A percentile compares a stretch with the other conserved stretches of the same genome.
Conservation (phyloP, 495 filamentous ascomycete genomes). For the Podospora sp. region DNA sequence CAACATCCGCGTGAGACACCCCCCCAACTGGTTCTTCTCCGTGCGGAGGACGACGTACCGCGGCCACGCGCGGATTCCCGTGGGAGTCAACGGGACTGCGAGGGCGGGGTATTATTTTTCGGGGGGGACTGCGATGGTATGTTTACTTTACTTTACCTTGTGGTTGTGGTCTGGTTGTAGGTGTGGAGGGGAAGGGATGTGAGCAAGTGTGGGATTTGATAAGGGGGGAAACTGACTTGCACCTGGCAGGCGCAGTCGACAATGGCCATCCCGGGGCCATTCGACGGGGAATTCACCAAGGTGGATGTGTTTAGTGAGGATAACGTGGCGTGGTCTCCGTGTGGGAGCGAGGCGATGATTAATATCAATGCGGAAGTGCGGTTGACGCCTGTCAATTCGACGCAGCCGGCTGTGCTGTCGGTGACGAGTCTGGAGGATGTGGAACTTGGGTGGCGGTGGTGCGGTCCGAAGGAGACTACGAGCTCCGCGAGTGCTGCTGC, state of each 20-base stretch:
- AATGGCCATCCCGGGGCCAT: constrained; percentile 40
- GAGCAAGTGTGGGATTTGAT: too few relatives aligned
- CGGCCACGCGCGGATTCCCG: constrained; percentile 48
- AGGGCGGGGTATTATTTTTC: constrained; percentile 56
- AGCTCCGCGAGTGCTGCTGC: too few relatives aligned
- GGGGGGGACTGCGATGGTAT: constrained; percentile 35
- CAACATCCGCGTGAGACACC: constrained; percentile 52
- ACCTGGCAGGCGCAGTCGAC: constrained; percentile 31
- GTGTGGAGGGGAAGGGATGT: too few relatives aligned
- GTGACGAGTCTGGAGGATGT: constrained; percentile 23
- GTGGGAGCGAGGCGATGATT: constrained; percentile 40
- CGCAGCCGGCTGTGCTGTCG: constrained; percentile 28
- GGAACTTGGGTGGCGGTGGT: constrained; percentile 19
- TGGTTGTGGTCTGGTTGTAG: too few relatives aligned
- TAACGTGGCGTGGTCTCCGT: constrained; percentile 45
- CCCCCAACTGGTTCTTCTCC: constrained; percentile 53
- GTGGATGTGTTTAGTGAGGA: constrained; percentile 36
- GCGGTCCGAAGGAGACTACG: not conserved
- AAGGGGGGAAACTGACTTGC: not conserved
- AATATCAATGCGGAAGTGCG: constrained; percentile 49
- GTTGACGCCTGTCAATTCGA: constrained; percentile 27
- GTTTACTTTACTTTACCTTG: not conserved
- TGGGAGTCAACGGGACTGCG: constrained; percentile 46
- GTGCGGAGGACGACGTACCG: constrained; percentile 54
- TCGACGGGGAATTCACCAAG: constrained; percentile 39